Evolutionary conservation across 345 rosid species (phyloP), one percentile per base, ranked within the genome.

Genomic region (Moricandia moricandioides): DNA sequence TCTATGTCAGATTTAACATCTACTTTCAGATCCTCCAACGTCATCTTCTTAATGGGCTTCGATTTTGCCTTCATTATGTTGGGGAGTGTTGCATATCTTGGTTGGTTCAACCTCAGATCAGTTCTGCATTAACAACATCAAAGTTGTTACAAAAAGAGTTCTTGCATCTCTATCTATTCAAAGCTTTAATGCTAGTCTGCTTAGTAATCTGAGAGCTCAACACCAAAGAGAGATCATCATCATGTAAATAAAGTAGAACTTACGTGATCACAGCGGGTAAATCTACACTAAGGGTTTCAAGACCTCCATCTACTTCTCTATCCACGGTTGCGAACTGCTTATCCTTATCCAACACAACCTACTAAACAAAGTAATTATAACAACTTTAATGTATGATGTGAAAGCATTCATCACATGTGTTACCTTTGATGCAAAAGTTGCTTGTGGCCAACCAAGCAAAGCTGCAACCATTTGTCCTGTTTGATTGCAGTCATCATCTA

Each of bases 381-480:
- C 65, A 59, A 59, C 30, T 26, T 43, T 8, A 31, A 52, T 16
- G 24, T 21, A 49, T 49, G 40, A 21, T 21, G 24, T 21, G 24
- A 40, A 75, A 67, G 18, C 10, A 7, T 29, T 45, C 29, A 40
- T 6, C 33, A 51, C 35, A n/a, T 2, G 81, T 73, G 89, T 97
- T 96, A 91, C 98, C 97, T 91, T 90, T 0, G 98, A 94, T 71
- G 92, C 96, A 88, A 91, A 94, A 13, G 97, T 91, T 65, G 91
- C 97, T 72, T 94, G 98, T 51, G 98, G 92, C 98, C 98, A 94
- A 73, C 84, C 85, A 34, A 91, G 92, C 78, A 94, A 82, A 45
- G 95, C 98, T 4, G 98, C 98, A 61, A 94, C 86, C 97, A 94
- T 91, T 77, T 94, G 97, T 71, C 97, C 98, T 26, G 98, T 91